Conservation (phyloP, 2,329 filamentous ascomycete species). For the Parasarocladium wereldwijsianum region DNA sequence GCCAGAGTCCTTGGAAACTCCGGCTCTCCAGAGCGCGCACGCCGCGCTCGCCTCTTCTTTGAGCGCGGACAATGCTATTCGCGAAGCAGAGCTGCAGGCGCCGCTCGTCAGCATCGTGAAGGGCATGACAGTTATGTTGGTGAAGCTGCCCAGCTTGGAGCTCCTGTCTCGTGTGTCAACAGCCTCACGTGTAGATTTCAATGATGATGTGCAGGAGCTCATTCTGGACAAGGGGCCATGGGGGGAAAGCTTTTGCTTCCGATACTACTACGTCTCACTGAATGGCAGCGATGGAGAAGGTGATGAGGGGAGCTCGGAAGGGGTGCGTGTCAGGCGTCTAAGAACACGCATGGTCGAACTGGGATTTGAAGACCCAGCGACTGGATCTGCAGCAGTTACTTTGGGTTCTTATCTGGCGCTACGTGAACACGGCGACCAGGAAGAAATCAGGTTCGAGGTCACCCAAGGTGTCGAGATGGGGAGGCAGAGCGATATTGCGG, state of each 20-base stretch:
- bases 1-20: too few relatives aligned
- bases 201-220: conserved; percentile 15
- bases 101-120: conserved; percentile 50
- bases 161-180: conserved; percentile 30
- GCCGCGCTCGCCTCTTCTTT: conserved; percentile 13
- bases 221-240: conserved; percentile 38
- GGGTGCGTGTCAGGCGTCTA: conserved; percentile 19
- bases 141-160: conserved; percentile 45
- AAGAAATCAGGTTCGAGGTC: conserved; percentile 31
- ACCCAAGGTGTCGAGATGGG: conserved; percentile 58
- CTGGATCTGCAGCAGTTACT: conserved; percentile 46
- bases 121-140: conserved; percentile 60
- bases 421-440: conserved; percentile 15
- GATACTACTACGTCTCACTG: conserved; percentile 44
- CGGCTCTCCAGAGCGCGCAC: conserved; percentile 13
- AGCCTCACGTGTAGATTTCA: conserved; percentile 10
- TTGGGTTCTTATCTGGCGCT: conserved; percentile 39
- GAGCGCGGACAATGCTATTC: conserved; percentile 14
- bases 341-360: conserved; percentile 46
- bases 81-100: conserved; percentile 22
- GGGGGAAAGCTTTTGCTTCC: conserved; percentile 34
- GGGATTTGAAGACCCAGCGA: conserved; percentile 42
- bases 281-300: conserved; percentile 14
- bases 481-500: conserved; percentile 34
- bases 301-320: conserved; percentile 6